Evolutionary conservation across 805 yeast genomes (phyloP).

Genomic region (Sugiyamaella boreocaroliniensis): DNA sequence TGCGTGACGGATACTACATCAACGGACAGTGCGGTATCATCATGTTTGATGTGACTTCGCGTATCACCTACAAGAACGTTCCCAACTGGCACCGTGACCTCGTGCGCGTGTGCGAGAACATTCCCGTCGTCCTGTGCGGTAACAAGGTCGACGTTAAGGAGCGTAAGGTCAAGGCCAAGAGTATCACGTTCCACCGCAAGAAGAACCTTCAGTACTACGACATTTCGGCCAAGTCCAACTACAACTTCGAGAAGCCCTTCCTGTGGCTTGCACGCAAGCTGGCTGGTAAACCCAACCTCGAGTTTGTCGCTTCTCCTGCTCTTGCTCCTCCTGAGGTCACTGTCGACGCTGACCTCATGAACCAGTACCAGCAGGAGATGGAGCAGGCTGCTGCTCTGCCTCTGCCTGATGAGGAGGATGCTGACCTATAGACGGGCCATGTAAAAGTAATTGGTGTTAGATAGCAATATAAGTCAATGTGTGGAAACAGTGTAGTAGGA

Average conservation of each 20-base stretch:
- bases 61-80: conserved; percentile 99
- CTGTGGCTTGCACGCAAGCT: conserved; percentile 99
- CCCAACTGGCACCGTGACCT: conserved; percentile 99
- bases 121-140: conserved; percentile 98
- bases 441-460: not conserved
- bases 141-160: conserved; percentile 99
- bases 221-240: conserved; percentile 98
- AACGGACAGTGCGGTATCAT: conserved; percentile 99
- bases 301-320: conserved; percentile 98
- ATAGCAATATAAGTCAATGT: not conserved
- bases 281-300: conserved; percentile 96
- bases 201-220: conserved; percentile 99
- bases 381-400: conserved; percentile 99
- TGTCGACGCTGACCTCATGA: conserved; percentile 94
- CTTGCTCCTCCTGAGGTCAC: conserved; percentile 99
- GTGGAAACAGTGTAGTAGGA: not conserved
- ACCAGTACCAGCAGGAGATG: conserved; percentile 98
- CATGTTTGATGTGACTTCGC: conserved; percentile 99
- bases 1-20: conserved; percentile 99
- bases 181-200: conserved; percentile 99
- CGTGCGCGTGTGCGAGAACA: conserved; percentile 99
- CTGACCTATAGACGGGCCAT: conserved; percentile 67
- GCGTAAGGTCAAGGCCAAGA: conserved; percentile 99
- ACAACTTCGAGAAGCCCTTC: conserved; percentile 99
- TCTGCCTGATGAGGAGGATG: conserved; percentile 99